phyloP scores from a whole-genome alignment of 805 yeast genomes.

The Candida dajiaensis region DNA sequence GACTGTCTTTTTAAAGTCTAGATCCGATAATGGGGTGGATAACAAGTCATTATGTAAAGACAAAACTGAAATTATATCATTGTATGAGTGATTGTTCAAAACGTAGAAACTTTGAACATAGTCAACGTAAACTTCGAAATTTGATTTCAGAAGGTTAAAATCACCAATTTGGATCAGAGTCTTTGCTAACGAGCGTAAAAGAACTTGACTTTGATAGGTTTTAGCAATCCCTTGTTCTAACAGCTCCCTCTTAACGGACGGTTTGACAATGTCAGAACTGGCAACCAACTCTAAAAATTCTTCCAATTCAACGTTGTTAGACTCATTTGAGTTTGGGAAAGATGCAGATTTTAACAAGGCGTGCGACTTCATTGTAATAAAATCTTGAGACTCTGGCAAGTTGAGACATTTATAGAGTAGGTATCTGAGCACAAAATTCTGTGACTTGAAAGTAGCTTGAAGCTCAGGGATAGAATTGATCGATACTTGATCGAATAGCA shows the following conservation, averaged over 20 bases:
- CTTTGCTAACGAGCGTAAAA: conserved; percentile 30
- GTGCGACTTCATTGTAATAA: conserved; percentile 9
- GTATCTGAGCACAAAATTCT: conserved; percentile 9
- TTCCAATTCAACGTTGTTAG: conserved; percentile 25
- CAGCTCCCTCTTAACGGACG: conserved; percentile 12
- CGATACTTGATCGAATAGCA: conserved; percentile 7
- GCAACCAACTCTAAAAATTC: conserved; percentile 27
- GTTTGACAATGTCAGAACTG: conserved; percentile 11
- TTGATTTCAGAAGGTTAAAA: conserved; percentile 21
- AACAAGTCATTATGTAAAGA: conserved; percentile 9
- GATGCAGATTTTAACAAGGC: conserved; percentile 20
- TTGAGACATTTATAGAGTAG: not conserved
- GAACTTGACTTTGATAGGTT: conserved; percentile 40
- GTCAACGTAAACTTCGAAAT: conserved; percentile 36
- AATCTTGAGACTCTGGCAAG: conserved; percentile 6
- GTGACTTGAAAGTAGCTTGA: conserved; percentile 4
- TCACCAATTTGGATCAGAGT: conserved; percentile 21
- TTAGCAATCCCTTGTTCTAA: conserved; percentile 31
- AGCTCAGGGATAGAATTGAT: conserved; percentile 4
- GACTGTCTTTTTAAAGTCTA: conserved; percentile 8
- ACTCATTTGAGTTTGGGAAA: conserved; percentile 42
- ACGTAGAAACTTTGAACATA: conserved; percentile 33
- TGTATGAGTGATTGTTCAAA: conserved; percentile 28
- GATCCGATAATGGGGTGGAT: conserved; percentile 1
- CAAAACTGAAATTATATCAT: conserved; percentile 31